phyloP scores from a whole-genome alignment of 2,329 filamentous ascomycete genomes.

The Pestalotiopsis sp. region DNA sequence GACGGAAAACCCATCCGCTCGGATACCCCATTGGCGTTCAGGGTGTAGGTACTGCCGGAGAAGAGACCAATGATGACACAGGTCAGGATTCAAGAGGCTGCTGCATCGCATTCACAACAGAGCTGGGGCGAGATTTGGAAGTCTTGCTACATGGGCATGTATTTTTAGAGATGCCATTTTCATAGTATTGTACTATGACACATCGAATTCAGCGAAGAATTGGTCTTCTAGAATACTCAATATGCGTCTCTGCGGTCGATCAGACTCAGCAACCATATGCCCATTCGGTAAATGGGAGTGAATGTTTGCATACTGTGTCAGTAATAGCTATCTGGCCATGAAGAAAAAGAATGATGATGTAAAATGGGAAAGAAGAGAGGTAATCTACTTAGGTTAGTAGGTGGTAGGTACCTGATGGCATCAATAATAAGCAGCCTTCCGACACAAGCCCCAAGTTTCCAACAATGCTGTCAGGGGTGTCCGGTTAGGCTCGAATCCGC shows the following conservation, averaged over 20 bases:
- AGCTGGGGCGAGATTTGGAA: background rate
- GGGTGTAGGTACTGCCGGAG: background rate
- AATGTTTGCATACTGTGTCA: too few species aligned
- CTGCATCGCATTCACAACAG: background rate
- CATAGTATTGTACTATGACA: background rate
- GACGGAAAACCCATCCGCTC: constrained; percentile 3
- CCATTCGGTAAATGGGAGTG: too few species aligned
- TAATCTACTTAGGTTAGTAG: too few species aligned
- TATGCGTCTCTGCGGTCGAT: too few species aligned
- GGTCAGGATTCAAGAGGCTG: background rate
- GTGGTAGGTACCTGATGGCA: background rate
- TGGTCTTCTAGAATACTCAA: background rate
- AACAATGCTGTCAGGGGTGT: background rate
- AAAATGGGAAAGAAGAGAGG: too few species aligned
- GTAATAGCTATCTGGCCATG: too few species aligned
- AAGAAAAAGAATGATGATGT: too few species aligned
- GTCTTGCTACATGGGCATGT: background rate
- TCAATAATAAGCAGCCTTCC: background rate
- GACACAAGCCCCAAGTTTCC: background rate
- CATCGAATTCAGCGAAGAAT: background rate
- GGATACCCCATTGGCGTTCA: constrained; percentile 8
- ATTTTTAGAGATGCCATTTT: background rate
- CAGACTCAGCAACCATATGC: too few species aligned
- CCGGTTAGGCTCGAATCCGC: constrained; percentile 6
- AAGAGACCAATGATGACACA: background rate